Evolutionary conservation across 108 stramenopile genomes (phyloP).

Genomic region (Nitzschia palea): DNA sequence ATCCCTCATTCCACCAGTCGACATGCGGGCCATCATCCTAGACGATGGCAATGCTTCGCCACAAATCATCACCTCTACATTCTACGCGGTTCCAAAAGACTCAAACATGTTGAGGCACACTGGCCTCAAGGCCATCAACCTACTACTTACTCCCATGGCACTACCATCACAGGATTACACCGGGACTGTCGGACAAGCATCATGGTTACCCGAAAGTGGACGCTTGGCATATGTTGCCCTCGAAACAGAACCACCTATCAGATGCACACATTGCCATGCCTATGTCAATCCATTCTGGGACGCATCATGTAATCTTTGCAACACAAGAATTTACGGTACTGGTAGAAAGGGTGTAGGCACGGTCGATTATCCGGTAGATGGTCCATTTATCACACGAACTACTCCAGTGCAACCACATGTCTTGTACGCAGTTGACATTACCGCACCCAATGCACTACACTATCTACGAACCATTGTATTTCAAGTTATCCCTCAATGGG

Average conservation of each 20-base stretch:
- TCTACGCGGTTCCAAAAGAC: constrained; percentile 62
- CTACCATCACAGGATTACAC: constrained; percentile 17
- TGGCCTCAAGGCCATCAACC: neutral
- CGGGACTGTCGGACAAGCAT: neutral
- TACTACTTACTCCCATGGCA: constrained; percentile 63
- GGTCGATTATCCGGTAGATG: constrained; percentile 73
- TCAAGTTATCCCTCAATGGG: constrained; percentile 21
- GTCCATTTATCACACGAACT: constrained; percentile 57
- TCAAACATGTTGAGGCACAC: constrained; percentile 37
- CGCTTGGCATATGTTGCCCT: constrained; percentile 40
- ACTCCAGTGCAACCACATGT: constrained; percentile 44
- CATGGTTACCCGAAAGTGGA: constrained; percentile 5
- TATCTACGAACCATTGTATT: constrained; percentile 37
- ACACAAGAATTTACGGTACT: constrained; percentile 23
- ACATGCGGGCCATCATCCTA: constrained; percentile 49
- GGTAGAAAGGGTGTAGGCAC: constrained; percentile 40
- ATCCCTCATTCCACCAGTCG: constrained; percentile 48
- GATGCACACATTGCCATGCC: constrained; percentile 68
- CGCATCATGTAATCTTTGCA: constrained; percentile 54
- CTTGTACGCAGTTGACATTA: constrained; percentile 72
- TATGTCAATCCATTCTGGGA: constrained; percentile 81
- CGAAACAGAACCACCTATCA: constrained; percentile 62
- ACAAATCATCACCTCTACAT: constrained; percentile 51
- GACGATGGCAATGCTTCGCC: constrained; percentile 74
- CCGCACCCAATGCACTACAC: constrained; percentile 22